Percentiles rank a stretch among this genome's conserved stretches.
These are phyloP conservation scores for Fusarium sp. DNA, from an alignment of 2,329 filamentous ascomycete species.

Conservation along the genomic window DNA sequence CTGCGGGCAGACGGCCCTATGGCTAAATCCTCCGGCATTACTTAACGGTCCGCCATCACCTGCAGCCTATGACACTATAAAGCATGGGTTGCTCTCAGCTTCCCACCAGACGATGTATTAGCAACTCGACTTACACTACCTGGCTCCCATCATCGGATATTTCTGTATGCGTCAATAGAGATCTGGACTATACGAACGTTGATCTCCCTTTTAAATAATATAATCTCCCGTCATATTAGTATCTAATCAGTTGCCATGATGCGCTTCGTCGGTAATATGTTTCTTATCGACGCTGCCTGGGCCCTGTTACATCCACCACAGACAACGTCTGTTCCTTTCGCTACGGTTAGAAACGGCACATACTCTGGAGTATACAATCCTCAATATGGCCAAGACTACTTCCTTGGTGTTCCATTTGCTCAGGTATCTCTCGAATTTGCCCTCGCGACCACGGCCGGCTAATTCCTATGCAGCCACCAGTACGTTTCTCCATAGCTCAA, in stretches of 20 bases:
- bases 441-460: background rate
- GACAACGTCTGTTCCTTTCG: background rate
- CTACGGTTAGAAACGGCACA: slow-evolving; percentile 22
- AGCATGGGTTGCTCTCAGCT: background rate
- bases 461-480: slow-evolving; percentile 18
- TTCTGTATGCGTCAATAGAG: background rate
- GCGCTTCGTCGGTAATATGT: background rate
- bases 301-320: background rate
- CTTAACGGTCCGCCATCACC: background rate
- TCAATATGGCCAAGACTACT: slow-evolving; percentile 19
- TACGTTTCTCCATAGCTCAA: slow-evolving; percentile 40
- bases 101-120: background rate
- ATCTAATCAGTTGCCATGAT: background rate
- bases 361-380: slow-evolving; percentile 14
- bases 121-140: background rate
- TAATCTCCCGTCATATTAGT: background rate
- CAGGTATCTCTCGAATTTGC: background rate
- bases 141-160: background rate
- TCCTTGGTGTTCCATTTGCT: slow-evolving; percentile 22
- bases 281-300: background rate
- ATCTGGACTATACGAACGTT: no score
- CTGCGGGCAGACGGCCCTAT: background rate
- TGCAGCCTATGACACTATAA: background rate
- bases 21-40: background rate
- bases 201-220: background rate